Conservation (phyloP, 805 yeast genomes). For the Wickerhamomyces pijperi region DNA sequence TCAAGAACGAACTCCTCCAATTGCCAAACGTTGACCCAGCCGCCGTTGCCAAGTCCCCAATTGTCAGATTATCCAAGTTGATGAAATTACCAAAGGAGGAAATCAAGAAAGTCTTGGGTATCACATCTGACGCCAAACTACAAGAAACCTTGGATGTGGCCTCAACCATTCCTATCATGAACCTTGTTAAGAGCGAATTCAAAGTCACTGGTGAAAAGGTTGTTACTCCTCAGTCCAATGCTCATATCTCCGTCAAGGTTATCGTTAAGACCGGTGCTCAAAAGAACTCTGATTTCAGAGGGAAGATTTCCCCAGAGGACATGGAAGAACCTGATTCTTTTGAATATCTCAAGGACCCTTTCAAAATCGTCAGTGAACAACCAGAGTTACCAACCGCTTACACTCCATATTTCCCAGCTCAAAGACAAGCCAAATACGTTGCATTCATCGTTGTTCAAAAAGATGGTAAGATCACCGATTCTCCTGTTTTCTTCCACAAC, state of each 20-base stretch:
- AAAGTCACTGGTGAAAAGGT: conserved; percentile 77
- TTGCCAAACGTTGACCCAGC: conserved; percentile 59
- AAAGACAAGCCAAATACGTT: conserved; percentile 43
- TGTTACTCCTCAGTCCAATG: conserved; percentile 61
- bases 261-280: conserved; percentile 64
- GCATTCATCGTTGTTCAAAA: conserved; percentile 62
- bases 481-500: conserved; percentile 41
- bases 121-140: conserved; percentile 29
- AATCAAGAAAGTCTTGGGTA: conserved; percentile 45
- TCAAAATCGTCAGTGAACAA: conserved; percentile 49
- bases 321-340: conserved; percentile 48
- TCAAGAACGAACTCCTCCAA: conserved; percentile 61
- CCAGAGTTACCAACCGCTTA: conserved; percentile 58
- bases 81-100: conserved; percentile 47
- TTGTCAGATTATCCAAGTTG: conserved; percentile 60
- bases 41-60: conserved; percentile 27
- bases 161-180: conserved; percentile 52
- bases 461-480: conserved; percentile 71
- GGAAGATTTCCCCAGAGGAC: conserved; percentile 18
- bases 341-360: conserved; percentile 65
- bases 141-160: conserved; percentile 45
- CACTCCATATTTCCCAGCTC: conserved; percentile 70
- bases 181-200: conserved; percentile 60
- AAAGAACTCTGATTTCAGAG: conserved; percentile 24
- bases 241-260: conserved; percentile 68